Base-by-base conservation (phyloP, 176 grass and related monocot species). In the Bolboschoenus planiculmis region DNA sequence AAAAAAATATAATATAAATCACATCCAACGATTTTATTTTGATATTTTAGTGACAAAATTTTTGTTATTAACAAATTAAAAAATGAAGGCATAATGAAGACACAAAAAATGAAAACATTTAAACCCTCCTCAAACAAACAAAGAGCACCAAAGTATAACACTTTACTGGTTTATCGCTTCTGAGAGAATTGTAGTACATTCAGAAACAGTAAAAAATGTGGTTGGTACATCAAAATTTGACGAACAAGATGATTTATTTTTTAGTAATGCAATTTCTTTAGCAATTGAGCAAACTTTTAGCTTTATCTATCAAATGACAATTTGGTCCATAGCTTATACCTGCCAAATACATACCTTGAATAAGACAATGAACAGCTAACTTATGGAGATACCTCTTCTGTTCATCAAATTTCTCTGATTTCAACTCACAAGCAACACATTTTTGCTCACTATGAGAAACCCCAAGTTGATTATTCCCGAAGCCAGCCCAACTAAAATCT, bases 271-370 rank as follows among this genome's bases (percentile, higher is more conserved):
- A 42, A 56, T 34, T 53, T 78, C 20, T 23, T 59, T 80, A 81
- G 9, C 36, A 64, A 81, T 90, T 79, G 50, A 95, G 84, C 56
- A 95, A 56, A 90, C 60, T 15, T 60, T 88, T 90, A 64, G 90
- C 81, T 76, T 80, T 79, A 83, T 78, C 43, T 67, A 76, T 73
- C 46, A 90, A 60, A 88, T 92, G 85, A 80, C 85, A 83, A 20
- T 87, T 57, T 76, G 90, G 82, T 51, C 89, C 87, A 84, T 93
- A 91, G 79, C 90, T 94, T 89, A 93, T 86, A 57, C n/a, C 85
- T 44, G 85, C 86, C 76, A 97, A 86, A 85, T 97, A 93, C 78
- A 84, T 91, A 65, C 87, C 66, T 77, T 93, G 92, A 37, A 48
- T 79, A 44, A 93, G 78, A 66, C 81, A 94, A 83, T 91, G 91